phyloP scores from a whole-genome alignment of 2,329 filamentous ascomycete species.

The Zasmidium angulare region DNA sequence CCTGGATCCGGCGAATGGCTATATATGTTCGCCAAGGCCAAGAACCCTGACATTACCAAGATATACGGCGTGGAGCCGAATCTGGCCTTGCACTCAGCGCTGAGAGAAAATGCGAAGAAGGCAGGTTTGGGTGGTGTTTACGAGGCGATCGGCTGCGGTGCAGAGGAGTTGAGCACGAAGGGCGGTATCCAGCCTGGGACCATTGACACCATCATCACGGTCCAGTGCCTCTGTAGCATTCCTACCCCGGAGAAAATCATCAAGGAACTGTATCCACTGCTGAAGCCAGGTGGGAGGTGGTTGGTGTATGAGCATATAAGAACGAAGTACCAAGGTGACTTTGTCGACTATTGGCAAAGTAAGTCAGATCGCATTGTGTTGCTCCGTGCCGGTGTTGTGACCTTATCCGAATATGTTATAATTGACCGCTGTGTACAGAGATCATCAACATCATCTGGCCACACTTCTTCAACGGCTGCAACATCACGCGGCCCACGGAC shows the following conservation, averaged over 20 bases:
- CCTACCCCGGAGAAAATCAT: conserved; percentile 60
- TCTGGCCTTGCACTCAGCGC: conserved; percentile 48
- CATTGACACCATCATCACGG: conserved; percentile 59
- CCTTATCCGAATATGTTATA: not conserved
- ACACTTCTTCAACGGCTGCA: conserved; percentile 36
- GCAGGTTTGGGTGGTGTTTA: conserved; percentile 59
- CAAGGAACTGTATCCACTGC: conserved; percentile 54
- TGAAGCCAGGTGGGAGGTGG: conserved; percentile 64
- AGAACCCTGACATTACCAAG: conserved; percentile 35
- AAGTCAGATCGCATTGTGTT: too few relatives aligned
- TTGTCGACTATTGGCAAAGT: conserved; percentile 39
- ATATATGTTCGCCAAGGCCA: conserved; percentile 46
- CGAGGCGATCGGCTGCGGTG: conserved; percentile 62
- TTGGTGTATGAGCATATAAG: conserved; percentile 63
- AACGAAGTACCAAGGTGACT: conserved; percentile 34
- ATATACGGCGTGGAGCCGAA: conserved; percentile 69
- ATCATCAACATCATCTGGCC: conserved; percentile 37
- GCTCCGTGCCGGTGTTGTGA: too few relatives aligned
- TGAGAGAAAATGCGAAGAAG: conserved; percentile 50
- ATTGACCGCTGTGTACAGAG: too few relatives aligned
- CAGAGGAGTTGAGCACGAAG: conserved; percentile 53
- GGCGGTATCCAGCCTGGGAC: conserved; percentile 52
- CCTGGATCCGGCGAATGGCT: conserved; percentile 63
- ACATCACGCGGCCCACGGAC: conserved; percentile 36
- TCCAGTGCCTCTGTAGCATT: conserved; percentile 64